Percentiles rank a stretch among this genome's conserved stretches.
These are phyloP conservation scores for Jackrogersella multiformis DNA, from an alignment of 495 filamentous ascomycete genomes.

Conservation along the genomic window DNA sequence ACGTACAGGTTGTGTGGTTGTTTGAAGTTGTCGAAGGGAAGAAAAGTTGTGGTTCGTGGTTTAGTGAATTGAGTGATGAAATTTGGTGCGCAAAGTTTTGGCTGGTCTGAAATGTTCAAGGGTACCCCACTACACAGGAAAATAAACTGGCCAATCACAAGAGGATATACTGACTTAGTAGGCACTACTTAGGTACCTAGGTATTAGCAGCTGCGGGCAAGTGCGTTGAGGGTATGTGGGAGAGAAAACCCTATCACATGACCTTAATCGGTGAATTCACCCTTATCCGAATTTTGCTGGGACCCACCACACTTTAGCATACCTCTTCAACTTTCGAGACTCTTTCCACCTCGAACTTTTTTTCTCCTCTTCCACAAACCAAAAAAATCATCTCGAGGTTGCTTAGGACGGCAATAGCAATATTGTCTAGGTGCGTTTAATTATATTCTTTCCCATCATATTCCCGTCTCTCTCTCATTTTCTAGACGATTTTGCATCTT, in stretches of 20 bases:
- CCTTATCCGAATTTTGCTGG: conserved; percentile 5
- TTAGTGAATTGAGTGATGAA: conserved; percentile 17
- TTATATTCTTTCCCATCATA: not conserved
- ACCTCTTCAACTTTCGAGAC: conserved; percentile 26
- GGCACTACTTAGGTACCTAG: not conserved
- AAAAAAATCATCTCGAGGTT: conserved; percentile 59
- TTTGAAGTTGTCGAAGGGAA: conserved; percentile 39
- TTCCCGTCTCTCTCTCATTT: not conserved
- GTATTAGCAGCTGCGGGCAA: not conserved
- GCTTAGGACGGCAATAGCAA: conserved; percentile 64
- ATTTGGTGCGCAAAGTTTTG: conserved; percentile 31
- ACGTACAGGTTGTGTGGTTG: conserved; percentile 38
- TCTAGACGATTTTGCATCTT: not conserved
- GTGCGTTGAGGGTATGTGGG: conserved; percentile 19
- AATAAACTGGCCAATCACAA: conserved; percentile 19
- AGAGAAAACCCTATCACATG: conserved; percentile 42
- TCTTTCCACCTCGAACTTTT: conserved; percentile 22
- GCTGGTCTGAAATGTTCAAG: conserved; percentile 7
- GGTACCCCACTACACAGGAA: conserved; percentile 9
- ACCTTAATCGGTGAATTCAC: not conserved
- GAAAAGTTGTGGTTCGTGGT: conserved; percentile 34
- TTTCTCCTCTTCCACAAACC: conserved; percentile 21
- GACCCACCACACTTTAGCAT: conserved; percentile 35
- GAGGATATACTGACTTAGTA: not conserved
- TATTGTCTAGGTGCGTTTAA: conserved; percentile 66